A percentile compares a stretch with the other conserved stretches of the same genome.
phyloP scores from a whole-genome alignment of 1,284 basidiomycete genomes.

The Phaffia rhodozyma region DNA sequence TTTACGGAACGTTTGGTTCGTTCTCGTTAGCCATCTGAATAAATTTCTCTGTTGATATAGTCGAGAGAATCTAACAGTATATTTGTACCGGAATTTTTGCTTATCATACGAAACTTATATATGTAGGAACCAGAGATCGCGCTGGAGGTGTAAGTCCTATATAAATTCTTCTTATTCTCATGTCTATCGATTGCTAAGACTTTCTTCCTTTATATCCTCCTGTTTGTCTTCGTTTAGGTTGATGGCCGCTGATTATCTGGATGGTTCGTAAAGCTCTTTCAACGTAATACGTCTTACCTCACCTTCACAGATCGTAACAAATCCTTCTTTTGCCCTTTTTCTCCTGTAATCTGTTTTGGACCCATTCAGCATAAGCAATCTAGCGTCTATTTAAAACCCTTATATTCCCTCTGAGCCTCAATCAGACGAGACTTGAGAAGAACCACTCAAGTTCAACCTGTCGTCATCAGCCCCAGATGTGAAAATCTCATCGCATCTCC shows the following conservation, averaged over 20 bases:
- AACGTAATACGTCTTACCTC: too few relatives aligned
- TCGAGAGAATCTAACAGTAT: neutral
- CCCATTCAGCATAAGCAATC: too few relatives aligned
- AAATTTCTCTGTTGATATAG: neutral
- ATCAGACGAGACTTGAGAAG: too few relatives aligned
- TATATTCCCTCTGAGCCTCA: too few relatives aligned
- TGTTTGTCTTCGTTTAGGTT: conserved; percentile 23
- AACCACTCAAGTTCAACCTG: too few relatives aligned
- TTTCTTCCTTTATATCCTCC: neutral
- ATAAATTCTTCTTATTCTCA: neutral
- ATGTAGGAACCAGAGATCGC: conserved; percentile 42
- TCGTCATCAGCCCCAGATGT: too few relatives aligned
- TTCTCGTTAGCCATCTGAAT: neutral
- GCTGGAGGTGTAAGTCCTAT: conserved; percentile 41
- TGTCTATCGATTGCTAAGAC: neutral
- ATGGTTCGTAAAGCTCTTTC: conserved; percentile 17
- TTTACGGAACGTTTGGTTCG: conserved; percentile 39
- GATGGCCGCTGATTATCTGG: conserved; percentile 38
- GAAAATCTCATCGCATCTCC: too few relatives aligned
- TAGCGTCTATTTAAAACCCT: too few relatives aligned
- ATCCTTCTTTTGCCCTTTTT: too few relatives aligned
- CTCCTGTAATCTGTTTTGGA: too few relatives aligned
- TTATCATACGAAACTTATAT: neutral
- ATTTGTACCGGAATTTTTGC: too few relatives aligned
- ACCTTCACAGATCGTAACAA: too few relatives aligned